Evolutionary conservation across 2,329 filamentous ascomycete genomes (phyloP), one percentile per base, ranked within the genome.

Genomic region (Apiospora malaysiana): DNA sequence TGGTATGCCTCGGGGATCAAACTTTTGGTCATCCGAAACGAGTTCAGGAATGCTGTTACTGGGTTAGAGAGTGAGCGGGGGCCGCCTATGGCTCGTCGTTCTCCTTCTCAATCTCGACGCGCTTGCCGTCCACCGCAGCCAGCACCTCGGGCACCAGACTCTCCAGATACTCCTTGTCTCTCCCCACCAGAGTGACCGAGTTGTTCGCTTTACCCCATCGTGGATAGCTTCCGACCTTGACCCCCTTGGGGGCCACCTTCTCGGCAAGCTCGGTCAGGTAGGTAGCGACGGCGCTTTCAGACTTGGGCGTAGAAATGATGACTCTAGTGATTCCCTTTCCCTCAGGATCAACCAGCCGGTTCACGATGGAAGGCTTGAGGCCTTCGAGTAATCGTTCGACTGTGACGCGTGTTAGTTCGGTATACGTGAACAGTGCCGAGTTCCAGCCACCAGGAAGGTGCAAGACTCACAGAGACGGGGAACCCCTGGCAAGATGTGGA

Each of bases 191-290:
- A 14, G 95, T 98, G 66, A 98, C 94, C 0, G 94, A 96, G 81
- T 98, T 98, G 73, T 87, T 87, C 77, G 90, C 90, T 86, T 94
- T 95, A 6, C 93, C 94, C 94, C 95, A 98, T 70, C 94, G 87
- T 46, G 96, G 96, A 82, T 99, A 98, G 81, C 94, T 97, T 66
- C 96, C 96, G 21, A 98, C 94, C 83, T 98, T 98, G 77, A 98
- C 88, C 3, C 94, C 94, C 77, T 88, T 90, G 0, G 90, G 84
- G 79, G 90, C 92, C 27, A 95, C 92, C 80, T 89, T 89, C 40
- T 85, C 87, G 5, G 95, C 93, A 73, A 98, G 84, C 74, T 93
- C 88, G 0, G 94, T 95, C 77, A 99, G 85, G 79, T 93, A 98
- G 23, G 86, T 89, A 16, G 96, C 95, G 43, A 98, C 90, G 23